Evolutionary conservation across 2,329 filamentous ascomycete genomes (phyloP), one percentile per base, ranked within the genome.

Genomic region (Aspergillus hiratsukae): DNA sequence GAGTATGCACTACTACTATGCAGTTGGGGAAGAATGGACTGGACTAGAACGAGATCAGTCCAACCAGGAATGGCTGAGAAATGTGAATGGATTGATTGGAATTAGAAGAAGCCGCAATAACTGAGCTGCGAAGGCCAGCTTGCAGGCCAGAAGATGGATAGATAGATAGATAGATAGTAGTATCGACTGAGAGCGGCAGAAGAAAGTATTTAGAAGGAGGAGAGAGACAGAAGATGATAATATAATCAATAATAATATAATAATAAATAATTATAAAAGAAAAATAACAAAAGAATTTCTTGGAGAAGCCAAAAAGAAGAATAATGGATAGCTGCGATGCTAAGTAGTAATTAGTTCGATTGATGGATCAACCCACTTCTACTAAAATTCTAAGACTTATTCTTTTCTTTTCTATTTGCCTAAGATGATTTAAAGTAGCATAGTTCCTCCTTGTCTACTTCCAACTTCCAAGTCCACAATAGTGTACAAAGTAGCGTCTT

Each of bases 101-200:
- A 37, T 37, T 37, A 37, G 14, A 7, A 17, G 14, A 37, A 27
- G 25, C 25, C 25, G 25, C 25, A 27, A 4, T 27, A 27, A 27
- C 14, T 54, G 49, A 53, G 56, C 63, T 63, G 63, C 64, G 58
- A 61, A 65, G 62, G 55, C 61, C 59, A 64, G 61, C 63, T 63
- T 61, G 62, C 63, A 65, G 61, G 57, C 51, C 48, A 56, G 54
- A 54, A 6, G 43, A 46, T 14, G 6, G 21, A 14, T 10, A 11
- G 40, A 46, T 14, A 17, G 19, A 43, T 49, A 37, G 31, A 41
- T 52, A 29, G 54, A 58, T 49, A 46, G 54, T n/a, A 49, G 51
- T 40, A 41, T 51, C 17, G 11, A 48, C 17, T 51, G n/a, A 25
- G 19, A 46, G 6, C 11, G 23, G 41, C 21, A 45, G 41, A 23